These are phyloP conservation scores for Malassezia psittaci DNA, from an alignment of 1,284 basidiomycete genomes.

Conservation along the genomic window DNA sequence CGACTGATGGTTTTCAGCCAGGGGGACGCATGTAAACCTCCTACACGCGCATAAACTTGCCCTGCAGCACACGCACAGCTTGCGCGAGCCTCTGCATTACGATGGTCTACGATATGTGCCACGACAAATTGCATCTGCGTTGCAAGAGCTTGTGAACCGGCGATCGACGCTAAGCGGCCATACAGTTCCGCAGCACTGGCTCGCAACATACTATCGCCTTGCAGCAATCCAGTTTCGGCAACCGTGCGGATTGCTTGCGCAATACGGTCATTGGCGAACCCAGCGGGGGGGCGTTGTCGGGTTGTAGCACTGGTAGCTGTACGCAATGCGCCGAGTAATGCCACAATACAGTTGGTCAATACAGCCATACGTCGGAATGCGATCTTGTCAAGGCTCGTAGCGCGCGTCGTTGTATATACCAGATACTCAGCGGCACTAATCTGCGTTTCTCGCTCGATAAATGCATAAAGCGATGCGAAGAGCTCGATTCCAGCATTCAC, in stretches of 20 bases:
- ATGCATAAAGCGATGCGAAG: conserved; percentile 65
- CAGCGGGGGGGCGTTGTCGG: conserved; percentile 26
- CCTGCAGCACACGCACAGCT: conserved; percentile 90
- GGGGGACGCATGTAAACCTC: conserved; percentile 82
- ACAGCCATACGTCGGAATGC: conserved; percentile 79
- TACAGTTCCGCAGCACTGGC: conserved; percentile 77
- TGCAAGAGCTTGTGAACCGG: conserved; percentile 74
- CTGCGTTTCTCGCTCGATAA: conserved; percentile 64
- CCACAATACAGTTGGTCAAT: conserved; percentile 69
- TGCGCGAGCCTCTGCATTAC: conserved; percentile 81
- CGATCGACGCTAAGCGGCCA: conserved; percentile 73
- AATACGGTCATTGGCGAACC: conserved; percentile 57
- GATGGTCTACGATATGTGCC: conserved; percentile 90
- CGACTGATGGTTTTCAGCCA: conserved; percentile 92
- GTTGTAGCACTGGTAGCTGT: conserved; percentile 22
- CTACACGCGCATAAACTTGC: conserved; percentile 84
- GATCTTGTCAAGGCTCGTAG: conserved; percentile 75
- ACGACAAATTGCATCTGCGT: conserved; percentile 82
- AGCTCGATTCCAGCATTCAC: conserved; percentile 81
- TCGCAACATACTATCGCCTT: conserved; percentile 68
- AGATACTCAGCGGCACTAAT: conserved; percentile 62
- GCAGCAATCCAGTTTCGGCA: conserved; percentile 72
- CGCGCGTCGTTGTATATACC: conserved; percentile 54
- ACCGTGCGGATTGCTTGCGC: conserved; percentile 63
- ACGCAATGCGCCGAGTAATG: conserved; percentile 65